Evolutionary conservation across 1,284 basidiomycete genomes (phyloP).

Genomic region (Sporisorium scitamineum): DNA sequence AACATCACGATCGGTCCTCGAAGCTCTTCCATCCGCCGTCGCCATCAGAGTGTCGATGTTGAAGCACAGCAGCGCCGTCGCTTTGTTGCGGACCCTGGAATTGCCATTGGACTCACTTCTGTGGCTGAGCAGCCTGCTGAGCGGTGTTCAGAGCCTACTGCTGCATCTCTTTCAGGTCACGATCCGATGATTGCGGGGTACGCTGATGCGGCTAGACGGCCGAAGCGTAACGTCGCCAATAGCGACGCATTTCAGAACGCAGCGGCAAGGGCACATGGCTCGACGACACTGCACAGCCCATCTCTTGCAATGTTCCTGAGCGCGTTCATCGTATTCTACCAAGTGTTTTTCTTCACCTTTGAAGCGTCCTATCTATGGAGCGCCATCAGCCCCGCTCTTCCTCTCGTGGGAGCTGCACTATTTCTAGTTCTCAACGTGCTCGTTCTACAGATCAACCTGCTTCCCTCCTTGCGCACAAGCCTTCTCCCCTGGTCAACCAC

Average conservation of each 20-base stretch:
- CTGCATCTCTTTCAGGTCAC: not conserved
- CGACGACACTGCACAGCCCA: not conserved
- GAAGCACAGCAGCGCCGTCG: not conserved
- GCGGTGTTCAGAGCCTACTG: no score
- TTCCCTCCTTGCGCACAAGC: not conserved
- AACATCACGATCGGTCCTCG: not conserved
- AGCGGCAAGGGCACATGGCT: not conserved
- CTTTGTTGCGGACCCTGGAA: not conserved
- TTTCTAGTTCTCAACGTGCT: slow-evolving; percentile 24
- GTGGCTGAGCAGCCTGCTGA: not conserved
- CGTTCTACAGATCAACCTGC: slow-evolving; percentile 1
- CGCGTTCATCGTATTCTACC: slow-evolving; percentile 10
- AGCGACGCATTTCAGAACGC: not conserved
- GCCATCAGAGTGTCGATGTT: slow-evolving; percentile 14
- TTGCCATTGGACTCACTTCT: not conserved
- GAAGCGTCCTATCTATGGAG: slow-evolving; percentile 26
- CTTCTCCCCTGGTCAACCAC: not conserved
- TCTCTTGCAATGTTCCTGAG: slow-evolving; percentile 1
- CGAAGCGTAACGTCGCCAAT: not conserved
- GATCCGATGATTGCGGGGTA: no score
- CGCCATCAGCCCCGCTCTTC: slow-evolving; percentile 16
- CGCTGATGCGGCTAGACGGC: not conserved
- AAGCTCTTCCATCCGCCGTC: slow-evolving; percentile 16
- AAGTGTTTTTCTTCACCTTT: slow-evolving; percentile 27
- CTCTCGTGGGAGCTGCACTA: slow-evolving; percentile 9